These are phyloP conservation scores for Blastocystis sp. DNA, from an alignment of 352 stramenopile genomes.

Conservation along the genomic window DNA sequence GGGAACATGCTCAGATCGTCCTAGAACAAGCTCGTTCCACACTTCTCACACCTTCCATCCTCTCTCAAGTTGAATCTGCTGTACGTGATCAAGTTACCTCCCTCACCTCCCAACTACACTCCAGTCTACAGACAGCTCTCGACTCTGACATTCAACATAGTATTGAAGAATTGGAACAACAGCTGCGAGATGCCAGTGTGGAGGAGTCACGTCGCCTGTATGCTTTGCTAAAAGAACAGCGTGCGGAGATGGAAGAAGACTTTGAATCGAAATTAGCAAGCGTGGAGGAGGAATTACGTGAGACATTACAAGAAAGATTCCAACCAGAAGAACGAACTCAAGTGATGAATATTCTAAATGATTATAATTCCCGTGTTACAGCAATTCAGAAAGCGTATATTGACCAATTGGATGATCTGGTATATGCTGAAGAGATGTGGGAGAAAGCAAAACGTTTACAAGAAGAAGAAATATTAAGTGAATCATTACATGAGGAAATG, in stretches of 20 bases:
- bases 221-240: not conserved
- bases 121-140: not conserved
- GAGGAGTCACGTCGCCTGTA: slow-evolving; percentile 2
- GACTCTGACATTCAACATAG: not conserved
- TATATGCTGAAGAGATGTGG: slow-evolving; percentile 33
- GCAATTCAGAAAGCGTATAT: not conserved
- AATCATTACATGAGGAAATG: not conserved
- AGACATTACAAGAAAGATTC: not conserved
- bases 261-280: not conserved
- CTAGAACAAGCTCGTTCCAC: not conserved
- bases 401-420: not conserved
- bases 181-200: not conserved
- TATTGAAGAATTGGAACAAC: not conserved
- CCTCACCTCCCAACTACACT: not conserved
- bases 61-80: not conserved
- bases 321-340: not conserved
- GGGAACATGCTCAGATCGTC: not conserved
- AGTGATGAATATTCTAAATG: not conserved
- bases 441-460: not conserved
- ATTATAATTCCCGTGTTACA: not conserved
- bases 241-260: not conserved
- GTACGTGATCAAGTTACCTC: not conserved
- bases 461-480: not conserved
- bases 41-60: not conserved
- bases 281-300: not conserved